phyloP scores from a whole-genome alignment of 768 basidiomycete species.

The Rossbeevera mucosa region DNA sequence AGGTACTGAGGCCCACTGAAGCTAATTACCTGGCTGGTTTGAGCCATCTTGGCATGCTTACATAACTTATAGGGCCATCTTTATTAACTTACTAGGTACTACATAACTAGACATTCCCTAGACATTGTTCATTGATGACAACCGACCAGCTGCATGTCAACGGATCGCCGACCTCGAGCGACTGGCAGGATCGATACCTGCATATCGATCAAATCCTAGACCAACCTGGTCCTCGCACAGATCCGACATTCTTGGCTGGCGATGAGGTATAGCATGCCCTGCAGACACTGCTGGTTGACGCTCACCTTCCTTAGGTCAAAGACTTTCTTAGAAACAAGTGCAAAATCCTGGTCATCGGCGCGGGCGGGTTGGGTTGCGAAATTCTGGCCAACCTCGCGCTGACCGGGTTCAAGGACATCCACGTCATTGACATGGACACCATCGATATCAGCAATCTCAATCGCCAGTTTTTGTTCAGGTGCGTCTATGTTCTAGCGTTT shows the following conservation, averaged over 20 bases:
- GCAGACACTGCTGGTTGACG: not conserved
- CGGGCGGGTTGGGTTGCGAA: conserved; percentile 96
- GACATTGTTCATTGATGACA: conserved; percentile 22
- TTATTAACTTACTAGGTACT: too few species aligned
- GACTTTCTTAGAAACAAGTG: conserved; percentile 75
- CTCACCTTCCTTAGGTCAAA: conserved; percentile 59
- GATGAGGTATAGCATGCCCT: conserved; percentile 54
- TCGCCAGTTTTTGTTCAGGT: conserved; percentile 97
- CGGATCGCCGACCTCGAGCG: conserved; percentile 33
- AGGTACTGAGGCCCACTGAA: conserved; percentile 82
- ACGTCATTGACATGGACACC: conserved; percentile 99
- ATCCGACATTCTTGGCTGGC: conserved; percentile 77
- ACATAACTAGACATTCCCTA: conserved; percentile 9
- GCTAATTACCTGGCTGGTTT: conserved; percentile 40
- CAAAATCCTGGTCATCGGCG: conserved; percentile 97
- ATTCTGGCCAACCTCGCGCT: conserved; percentile 94
- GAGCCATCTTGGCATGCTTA: conserved; percentile 36
- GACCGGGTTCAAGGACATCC: conserved; percentile 96
- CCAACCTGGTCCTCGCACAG: conserved; percentile 83
- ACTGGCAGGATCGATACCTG: conserved; percentile 65
- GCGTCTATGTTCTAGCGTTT: conserved; percentile 7
- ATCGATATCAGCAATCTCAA: conserved; percentile 99
- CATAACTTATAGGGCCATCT: conserved; percentile 14
- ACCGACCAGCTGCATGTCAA: conserved; percentile 27
- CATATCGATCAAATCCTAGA: conserved; percentile 87